Evolutionary conservation across 164 flowering plant species (phyloP), one percentile per base, ranked within the genome.

Genomic region (Brasenia schreberi): DNA sequence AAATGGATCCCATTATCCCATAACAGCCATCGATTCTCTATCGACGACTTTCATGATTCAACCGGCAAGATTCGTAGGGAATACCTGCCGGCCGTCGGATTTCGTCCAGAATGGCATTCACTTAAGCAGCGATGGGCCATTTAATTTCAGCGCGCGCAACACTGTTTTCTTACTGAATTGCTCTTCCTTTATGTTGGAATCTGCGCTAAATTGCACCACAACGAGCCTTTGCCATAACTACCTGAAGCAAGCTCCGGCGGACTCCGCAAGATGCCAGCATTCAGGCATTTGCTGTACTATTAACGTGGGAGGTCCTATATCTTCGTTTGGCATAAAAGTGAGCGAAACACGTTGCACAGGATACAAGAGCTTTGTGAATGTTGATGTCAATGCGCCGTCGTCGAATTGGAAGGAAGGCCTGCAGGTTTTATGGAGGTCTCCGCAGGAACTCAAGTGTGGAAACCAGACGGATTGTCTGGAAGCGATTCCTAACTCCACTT

Each of bases 401-500:
- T 71, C 43, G 43, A 75, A 80, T 43, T 87, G 90, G 90, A 81
- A 82, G 68, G 85, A 84, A 70, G 93, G 93, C 0, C 44, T 87
- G 72, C 90, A 87, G 73, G 81, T 85, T 64, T 90, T 84, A 66
- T 87, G 93, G 93, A 69, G 80, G 63, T 65, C 84, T n/a, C 87
- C 88, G 16, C 71, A 74, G 5, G 88, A 87, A 66, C 87, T 88
- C 1, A 53, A 69, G 18, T 87, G 89, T 64, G 67, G 64, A 64
- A 66, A 77, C 23, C 82, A 80, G 58, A 56, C 65, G n/a, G 88
- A 87, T 69, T 87, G 92, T 77, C 65, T 77, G 6, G 70, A 69
- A 1, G 42, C 65, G 33, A 12, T 45, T 7, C 5, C 53, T 12
- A 45, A 45, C 53, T 45, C 53, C 7, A 45, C 53, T 2, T 45